phyloP scores from a whole-genome alignment of 768 basidiomycete genomes.

The Pleurotus giganteus region DNA sequence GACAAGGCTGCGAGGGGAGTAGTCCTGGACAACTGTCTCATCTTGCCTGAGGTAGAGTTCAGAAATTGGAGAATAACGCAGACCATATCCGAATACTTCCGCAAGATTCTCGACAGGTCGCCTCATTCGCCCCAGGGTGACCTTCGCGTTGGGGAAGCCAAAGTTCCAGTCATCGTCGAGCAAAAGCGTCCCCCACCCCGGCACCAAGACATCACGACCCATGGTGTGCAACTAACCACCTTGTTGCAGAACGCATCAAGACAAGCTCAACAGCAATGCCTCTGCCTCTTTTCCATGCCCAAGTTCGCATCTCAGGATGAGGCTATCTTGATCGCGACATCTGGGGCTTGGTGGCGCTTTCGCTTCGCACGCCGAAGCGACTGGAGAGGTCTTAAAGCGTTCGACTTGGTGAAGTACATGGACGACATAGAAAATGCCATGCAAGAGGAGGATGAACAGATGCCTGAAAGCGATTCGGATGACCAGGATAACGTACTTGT shows the following conservation, averaged over 20 bases:
- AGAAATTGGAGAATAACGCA: not conserved
- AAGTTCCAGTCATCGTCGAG: not conserved
- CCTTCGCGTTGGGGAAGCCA: not conserved
- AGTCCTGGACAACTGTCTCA: not conserved
- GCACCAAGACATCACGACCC: not conserved
- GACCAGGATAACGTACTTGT: too few relatives aligned
- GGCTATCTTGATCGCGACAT: not conserved
- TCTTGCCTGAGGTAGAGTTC: not conserved
- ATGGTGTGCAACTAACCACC: not conserved
- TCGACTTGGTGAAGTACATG: too few relatives aligned
- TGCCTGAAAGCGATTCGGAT: too few relatives aligned
- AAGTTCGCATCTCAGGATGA: not conserved
- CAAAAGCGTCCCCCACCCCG: conserved; percentile 1
- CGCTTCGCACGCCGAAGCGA: not conserved
- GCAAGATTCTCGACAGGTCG: not conserved
- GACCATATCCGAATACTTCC: not conserved
- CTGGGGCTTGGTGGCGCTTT: not conserved
- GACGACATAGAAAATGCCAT: too few relatives aligned
- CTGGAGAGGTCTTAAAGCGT: too few relatives aligned
- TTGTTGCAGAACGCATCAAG: not conserved
- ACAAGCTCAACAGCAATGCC: not conserved
- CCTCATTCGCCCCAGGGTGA: not conserved
- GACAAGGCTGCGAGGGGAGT: not conserved
- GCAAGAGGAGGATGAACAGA: too few relatives aligned
- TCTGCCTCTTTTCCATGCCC: not conserved